Conservation (phyloP, 164 flowering plant genomes). For the Berberis thunbergii region DNA sequence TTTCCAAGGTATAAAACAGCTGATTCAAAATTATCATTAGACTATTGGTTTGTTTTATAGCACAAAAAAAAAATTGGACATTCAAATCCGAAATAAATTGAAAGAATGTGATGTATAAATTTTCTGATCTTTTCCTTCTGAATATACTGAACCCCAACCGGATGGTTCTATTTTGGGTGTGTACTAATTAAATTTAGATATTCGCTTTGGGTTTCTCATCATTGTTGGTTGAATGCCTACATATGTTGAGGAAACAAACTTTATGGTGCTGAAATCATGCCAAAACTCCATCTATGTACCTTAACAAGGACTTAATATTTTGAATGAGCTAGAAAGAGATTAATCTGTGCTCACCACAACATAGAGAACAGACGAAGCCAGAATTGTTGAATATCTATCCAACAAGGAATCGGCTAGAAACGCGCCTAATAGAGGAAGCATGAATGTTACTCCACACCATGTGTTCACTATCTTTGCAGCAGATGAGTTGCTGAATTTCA, state of each 20-base stretch:
- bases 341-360: conserved; percentile 33
- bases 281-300: background rate
- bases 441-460: conserved; percentile 82
- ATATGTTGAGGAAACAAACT: no score
- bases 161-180: no score
- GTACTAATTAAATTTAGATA: no score
- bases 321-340: background rate
- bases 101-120: no score
- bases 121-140: no score
- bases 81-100: no score
- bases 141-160: no score
- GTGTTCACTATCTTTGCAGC: conserved; percentile 82
- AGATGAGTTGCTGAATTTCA: conserved; percentile 63
- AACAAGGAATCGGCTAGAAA: conserved; percentile 72
- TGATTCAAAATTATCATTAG: background rate
- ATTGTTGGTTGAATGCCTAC: no score
- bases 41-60: background rate
- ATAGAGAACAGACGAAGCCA: conserved; percentile 58
- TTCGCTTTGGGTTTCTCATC: no score
- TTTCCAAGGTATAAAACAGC: background rate
- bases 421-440: conserved; percentile 72
- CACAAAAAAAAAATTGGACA: no score
- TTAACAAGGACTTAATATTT: background rate
- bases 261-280: background rate
- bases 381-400: conserved; percentile 61